Evolutionary conservation across 495 filamentous ascomycete species (phyloP), one percentile per base, ranked within the genome.

Genomic region (Penicillium robsamsonii): DNA sequence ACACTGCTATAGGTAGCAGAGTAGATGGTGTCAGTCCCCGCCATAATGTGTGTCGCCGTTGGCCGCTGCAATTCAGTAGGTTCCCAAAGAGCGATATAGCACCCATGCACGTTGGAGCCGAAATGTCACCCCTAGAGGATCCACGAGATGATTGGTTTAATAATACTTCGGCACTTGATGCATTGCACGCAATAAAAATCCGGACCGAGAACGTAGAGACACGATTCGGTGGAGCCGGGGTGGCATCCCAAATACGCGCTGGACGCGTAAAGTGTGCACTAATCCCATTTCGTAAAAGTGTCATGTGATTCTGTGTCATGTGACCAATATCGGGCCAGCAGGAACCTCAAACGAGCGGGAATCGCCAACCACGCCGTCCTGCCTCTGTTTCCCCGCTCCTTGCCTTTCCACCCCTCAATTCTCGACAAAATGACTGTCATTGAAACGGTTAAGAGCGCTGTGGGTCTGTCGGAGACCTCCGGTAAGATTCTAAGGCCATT

Each of bases 1-100:
- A 96, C 92, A 84, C 87, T 90, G 73, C 92, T 96, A 70, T 96
- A 96, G 0, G 92, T 96, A 46, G 91, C 92, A 71, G 88, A 91
- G 72, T 91, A 96, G 50, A 96, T 85, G 60, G 70, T 67, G 22
- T 66, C 67, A 53, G 68, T 68, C 22, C 61, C 69, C 53, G 74
- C 76, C 77, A 80, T 80, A 53, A 61, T 70, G 63, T 59, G 59
- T 44, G 62, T 69, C 51, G 55, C 53, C 54, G 62, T 63, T 37
- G 53, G 59, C 50, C 58, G 55, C 63, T 18, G 46, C 38, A 45
- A 60, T 59, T 56, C 64, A 67, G 51, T 54, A 53, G 53, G 51
- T 62, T 67, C 55, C 47, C 61, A 53, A 57, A 38, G 50, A 63
- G 57, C 41, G 59, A 58, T 50, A 46, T 57, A 49, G 29, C 55